phyloP scores from a whole-genome alignment of 108 stramenopile species.

The Nitzschia palea region DNA sequence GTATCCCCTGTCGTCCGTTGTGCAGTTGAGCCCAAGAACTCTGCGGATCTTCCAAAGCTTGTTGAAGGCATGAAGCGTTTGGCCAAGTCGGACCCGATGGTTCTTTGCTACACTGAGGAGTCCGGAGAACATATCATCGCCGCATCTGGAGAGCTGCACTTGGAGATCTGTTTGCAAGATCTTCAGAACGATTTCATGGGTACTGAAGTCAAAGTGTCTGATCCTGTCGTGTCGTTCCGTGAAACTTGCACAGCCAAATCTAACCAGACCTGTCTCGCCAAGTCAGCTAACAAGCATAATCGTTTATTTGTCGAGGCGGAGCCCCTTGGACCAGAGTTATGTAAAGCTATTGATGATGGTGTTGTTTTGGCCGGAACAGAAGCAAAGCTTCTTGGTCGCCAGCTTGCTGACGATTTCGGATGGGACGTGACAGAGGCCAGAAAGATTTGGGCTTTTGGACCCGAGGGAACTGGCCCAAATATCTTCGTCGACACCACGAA shows the following conservation, averaged over 20 bases:
- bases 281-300: slow-evolving; percentile 99
- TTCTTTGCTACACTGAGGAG: slow-evolving; percentile 99
- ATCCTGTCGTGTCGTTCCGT: slow-evolving; percentile 99
- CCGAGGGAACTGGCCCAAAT: slow-evolving; percentile 99
- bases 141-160: slow-evolving; percentile 98
- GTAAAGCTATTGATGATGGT: slow-evolving; percentile 96
- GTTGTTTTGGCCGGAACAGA: slow-evolving; percentile 88
- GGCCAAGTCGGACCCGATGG: slow-evolving; percentile 99
- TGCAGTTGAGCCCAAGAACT: slow-evolving; percentile 99
- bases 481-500: slow-evolving; percentile 98
- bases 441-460: slow-evolving; percentile 99
- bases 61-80: slow-evolving; percentile 99
- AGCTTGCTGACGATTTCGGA: slow-evolving; percentile 94
- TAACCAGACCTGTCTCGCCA: slow-evolving; percentile 91
- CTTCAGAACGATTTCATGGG: slow-evolving; percentile 99
- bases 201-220: slow-evolving; percentile 98
- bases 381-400: slow-evolving; percentile 91
- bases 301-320: slow-evolving; percentile 96
- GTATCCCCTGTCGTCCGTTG: slow-evolving; percentile 99
- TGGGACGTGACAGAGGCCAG: slow-evolving; percentile 98
- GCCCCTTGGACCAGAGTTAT: slow-evolving; percentile 85
- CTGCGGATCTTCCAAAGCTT: slow-evolving; percentile 99
- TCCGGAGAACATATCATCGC: slow-evolving; percentile 99
- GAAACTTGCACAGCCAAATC: slow-evolving; percentile 97
- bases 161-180: slow-evolving; percentile 99